Evolutionary conservation across 495 filamentous ascomycete genomes (phyloP).

Genomic region (Xylaria longipes): DNA sequence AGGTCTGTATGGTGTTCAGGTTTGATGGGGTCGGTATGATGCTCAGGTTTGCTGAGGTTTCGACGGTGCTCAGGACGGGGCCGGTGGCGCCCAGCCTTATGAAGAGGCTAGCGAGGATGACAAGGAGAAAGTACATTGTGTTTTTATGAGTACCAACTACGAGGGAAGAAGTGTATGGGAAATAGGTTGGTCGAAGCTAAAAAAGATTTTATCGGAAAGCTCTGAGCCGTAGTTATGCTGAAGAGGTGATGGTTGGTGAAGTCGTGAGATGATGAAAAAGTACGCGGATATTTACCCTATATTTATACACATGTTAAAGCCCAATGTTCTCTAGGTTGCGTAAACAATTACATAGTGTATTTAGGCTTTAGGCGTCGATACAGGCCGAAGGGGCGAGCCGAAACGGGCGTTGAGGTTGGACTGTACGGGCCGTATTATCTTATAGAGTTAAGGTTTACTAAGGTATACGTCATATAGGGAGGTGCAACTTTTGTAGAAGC

Average conservation of each 20-base stretch:
- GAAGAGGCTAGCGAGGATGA: neutral
- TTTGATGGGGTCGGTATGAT: neutral
- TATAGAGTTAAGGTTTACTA: no score
- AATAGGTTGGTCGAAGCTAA: no score
- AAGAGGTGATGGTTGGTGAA: neutral
- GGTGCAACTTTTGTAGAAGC: no score
- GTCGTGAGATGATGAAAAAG: neutral
- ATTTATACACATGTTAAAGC: neutral
- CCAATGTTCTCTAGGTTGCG: neutral
- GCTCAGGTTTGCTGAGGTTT: neutral
- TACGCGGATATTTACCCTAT: no score
- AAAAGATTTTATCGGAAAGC: no score
- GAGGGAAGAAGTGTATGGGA: neutral
- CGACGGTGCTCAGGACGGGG: neutral
- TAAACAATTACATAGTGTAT: neutral
- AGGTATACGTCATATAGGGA: no score
- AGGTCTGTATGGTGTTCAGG: neutral
- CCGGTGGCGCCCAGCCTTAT: neutral
- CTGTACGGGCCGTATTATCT: neutral
- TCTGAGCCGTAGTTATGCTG: no score
- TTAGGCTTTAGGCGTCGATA: neutral
- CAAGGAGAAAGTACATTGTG: neutral
- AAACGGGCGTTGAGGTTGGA: neutral
- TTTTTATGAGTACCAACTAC: no score
- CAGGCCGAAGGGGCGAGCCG: no score